Conservation (phyloP, 129 eudicot genomes). For the Centella asiatica region DNA sequence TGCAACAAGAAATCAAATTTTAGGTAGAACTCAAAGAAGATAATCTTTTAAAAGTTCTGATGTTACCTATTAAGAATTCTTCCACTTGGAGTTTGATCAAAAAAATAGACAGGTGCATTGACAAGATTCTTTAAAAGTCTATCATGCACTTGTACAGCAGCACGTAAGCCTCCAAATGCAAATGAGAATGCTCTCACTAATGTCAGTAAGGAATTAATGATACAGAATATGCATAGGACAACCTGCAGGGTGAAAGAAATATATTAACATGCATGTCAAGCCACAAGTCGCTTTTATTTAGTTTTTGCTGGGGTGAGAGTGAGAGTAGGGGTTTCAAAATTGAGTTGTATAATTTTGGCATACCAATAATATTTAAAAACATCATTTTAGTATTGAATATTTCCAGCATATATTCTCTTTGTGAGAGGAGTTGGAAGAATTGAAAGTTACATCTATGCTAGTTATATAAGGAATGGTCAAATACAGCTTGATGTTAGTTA, state of each 20-base stretch:
- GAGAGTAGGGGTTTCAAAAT: no score
- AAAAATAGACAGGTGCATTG: constrained; percentile 68
- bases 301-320: no score
- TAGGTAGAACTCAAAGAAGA: constrained; percentile 3
- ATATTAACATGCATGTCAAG: not conserved
- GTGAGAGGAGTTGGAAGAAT: no score
- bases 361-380: no score
- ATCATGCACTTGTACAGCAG: constrained; percentile 78
- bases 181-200: constrained; percentile 86
- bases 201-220: constrained; percentile 56
- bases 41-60: not conserved
- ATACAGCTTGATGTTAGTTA: no score
- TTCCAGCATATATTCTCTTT: no score
- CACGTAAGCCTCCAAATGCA: constrained; percentile 90
- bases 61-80: constrained; percentile 89
- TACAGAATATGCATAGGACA: constrained; percentile 52
- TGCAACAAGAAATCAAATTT: constrained; percentile 24
- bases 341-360: not conserved
- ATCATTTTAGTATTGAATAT: no score
- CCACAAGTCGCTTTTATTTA: not conserved
- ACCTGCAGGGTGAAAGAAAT: constrained; percentile 36
- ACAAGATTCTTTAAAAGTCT: constrained; percentile 55
- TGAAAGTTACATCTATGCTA: no score
- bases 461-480: no score
- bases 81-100: constrained; percentile 93